phyloP scores from a whole-genome alignment of 2,329 filamentous ascomycete species.

The Parasarocladium wereldwijsianum region DNA sequence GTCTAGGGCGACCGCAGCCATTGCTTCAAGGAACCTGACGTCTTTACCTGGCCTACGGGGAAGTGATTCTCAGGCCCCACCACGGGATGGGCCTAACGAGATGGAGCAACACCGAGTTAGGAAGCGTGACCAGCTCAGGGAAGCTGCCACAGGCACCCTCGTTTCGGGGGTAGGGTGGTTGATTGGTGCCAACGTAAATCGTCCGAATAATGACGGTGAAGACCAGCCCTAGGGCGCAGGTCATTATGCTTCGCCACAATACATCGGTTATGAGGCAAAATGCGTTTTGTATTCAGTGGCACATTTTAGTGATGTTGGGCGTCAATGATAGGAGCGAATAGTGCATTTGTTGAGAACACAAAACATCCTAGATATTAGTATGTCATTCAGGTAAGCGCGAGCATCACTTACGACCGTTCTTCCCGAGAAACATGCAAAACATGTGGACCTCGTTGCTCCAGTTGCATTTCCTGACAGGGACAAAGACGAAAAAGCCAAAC shows the following conservation, averaged over 20 bases:
- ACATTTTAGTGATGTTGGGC: no score
- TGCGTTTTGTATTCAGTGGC: neutral
- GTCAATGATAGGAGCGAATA: no score
- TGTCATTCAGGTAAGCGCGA: no score
- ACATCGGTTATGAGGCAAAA: neutral
- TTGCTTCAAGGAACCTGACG: slow-evolving; percentile 43
- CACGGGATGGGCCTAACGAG: slow-evolving; percentile 12
- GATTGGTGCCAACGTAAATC: slow-evolving; percentile 35
- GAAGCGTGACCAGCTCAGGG: slow-evolving; percentile 58
- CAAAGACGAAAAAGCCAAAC: no score
- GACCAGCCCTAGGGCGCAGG: neutral
- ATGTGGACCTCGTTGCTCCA: no score
- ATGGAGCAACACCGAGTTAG: slow-evolving; percentile 30
- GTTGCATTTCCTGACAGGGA: no score
- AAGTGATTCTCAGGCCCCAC: slow-evolving; percentile 3
- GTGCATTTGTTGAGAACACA: no score
- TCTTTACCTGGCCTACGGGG: slow-evolving; percentile 36
- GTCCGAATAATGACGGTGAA: slow-evolving; percentile 3
- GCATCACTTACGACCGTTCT: no score
- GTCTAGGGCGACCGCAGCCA: slow-evolving; percentile 43
- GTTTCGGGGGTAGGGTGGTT: slow-evolving; percentile 55
- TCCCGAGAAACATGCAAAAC: no score
- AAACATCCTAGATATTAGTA: no score
- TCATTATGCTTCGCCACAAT: neutral
- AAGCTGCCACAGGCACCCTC: slow-evolving; percentile 51